Percentiles rank a stretch among this genome's conserved stretches.
Conservation (phyloP, 2,329 filamentous ascomycete species). For the Aspergillus hortae region DNA sequence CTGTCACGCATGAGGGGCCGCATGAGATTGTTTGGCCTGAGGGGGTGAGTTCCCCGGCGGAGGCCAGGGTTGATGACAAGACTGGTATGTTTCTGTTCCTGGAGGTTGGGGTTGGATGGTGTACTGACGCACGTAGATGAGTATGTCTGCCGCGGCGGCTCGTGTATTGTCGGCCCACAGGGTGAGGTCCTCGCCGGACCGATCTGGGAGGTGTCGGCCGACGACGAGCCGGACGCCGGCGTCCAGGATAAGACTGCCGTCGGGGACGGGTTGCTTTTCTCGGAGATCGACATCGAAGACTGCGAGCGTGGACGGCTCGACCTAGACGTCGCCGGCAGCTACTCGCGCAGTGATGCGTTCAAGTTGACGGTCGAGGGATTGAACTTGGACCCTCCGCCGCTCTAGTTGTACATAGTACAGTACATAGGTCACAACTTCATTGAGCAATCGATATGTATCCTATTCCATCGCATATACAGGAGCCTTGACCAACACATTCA, state of each 20-base stretch:
- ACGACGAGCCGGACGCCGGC: slow-evolving; percentile 49
- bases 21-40: slow-evolving; percentile 48
- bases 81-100: neutral
- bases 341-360: slow-evolving; percentile 70
- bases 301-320: slow-evolving; percentile 79
- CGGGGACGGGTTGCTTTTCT: slow-evolving; percentile 55
- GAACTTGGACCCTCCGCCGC: slow-evolving; percentile 58
- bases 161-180: slow-evolving; percentile 73
- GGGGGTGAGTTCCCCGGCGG: neutral
- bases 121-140: slow-evolving; percentile 3
- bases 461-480: slow-evolving; percentile 56
- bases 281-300: slow-evolving; percentile 82
- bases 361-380: slow-evolving; percentile 58
- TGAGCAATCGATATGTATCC: neutral
- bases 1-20: slow-evolving; percentile 36
- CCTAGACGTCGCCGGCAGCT: slow-evolving; percentile 79
- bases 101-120: no score
- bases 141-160: slow-evolving; percentile 72
- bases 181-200: slow-evolving; percentile 79
- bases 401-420: slow-evolving; percentile 8
- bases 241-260: slow-evolving; percentile 29
- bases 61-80: neutral
- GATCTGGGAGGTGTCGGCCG: slow-evolving; percentile 65
- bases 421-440: no score
- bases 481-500: slow-evolving; percentile 69